phyloP scores from a whole-genome alignment of 2,329 filamentous ascomycete genomes.

The Lasiodiplodia citricola region DNA sequence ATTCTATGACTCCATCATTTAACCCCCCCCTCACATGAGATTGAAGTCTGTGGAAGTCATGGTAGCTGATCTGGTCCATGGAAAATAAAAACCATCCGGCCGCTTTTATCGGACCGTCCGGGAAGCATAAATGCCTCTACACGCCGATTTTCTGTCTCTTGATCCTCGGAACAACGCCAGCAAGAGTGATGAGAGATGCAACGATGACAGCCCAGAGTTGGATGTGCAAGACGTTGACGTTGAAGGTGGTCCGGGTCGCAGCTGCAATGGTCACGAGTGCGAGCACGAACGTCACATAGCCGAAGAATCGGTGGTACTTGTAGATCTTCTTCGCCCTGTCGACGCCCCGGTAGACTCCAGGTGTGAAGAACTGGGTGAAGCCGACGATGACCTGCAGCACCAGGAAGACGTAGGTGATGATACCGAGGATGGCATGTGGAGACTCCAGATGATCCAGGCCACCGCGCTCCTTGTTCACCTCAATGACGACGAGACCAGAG shows the following conservation, averaged over 20 bases:
- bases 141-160: slow-evolving; percentile 81
- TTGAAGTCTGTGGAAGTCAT: background rate
- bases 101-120: background rate
- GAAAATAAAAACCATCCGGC: background rate
- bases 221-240: slow-evolving; percentile 69
- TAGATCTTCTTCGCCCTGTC: slow-evolving; percentile 82
- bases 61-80: background rate
- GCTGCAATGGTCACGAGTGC: slow-evolving; percentile 75
- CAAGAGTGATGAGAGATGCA: slow-evolving; percentile 67
- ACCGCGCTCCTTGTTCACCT: slow-evolving; percentile 80
- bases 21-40: too few species aligned
- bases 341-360: slow-evolving; percentile 75
- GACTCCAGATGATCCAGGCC: slow-evolving; percentile 76
- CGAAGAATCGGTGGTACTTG: slow-evolving; percentile 83
- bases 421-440: slow-evolving; percentile 81
- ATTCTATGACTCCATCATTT: too few species aligned
- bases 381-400: slow-evolving; percentile 78
- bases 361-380: slow-evolving; percentile 80
- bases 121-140: background rate
- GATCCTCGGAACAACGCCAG: slow-evolving; percentile 78
- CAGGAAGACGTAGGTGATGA: slow-evolving; percentile 73
- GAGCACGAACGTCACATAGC: slow-evolving; percentile 74
- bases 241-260: slow-evolving; percentile 79
- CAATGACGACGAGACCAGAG: slow-evolving; percentile 72
- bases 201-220: slow-evolving; percentile 77